phyloP scores from a whole-genome alignment of 164 flowering plant genomes.

The Umbellularia californica region DNA sequence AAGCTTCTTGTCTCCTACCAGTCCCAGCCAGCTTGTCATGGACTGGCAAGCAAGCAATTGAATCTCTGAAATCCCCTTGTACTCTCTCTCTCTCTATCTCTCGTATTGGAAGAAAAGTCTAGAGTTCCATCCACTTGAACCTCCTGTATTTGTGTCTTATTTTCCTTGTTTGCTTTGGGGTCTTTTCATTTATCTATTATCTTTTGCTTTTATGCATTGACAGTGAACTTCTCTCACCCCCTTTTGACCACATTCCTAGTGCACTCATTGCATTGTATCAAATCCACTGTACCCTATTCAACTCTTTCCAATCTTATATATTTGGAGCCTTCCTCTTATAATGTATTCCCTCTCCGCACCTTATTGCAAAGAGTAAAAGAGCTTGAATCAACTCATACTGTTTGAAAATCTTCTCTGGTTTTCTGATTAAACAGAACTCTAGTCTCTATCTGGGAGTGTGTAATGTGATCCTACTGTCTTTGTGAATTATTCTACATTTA shows the following conservation, averaged over 20 bases:
- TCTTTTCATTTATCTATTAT: conserved; percentile 5
- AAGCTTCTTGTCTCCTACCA: conserved; percentile 13
- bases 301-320: conserved; percentile 28
- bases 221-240: conserved; percentile 23
- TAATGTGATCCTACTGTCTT: neutral
- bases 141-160: conserved; percentile 3
- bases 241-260: conserved; percentile 12
- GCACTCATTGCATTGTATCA: conserved; percentile 21
- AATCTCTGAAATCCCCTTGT: neutral
- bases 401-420: neutral
- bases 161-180: conserved; percentile 1
- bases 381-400: conserved; percentile 1
- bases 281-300: conserved; percentile 23
- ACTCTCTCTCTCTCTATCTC: conserved; percentile 2
- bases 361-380: neutral
- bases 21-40: conserved; percentile 19
- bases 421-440: neutral
- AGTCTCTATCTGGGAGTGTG: neutral
- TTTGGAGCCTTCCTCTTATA: conserved; percentile 19
- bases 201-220: conserved; percentile 17
- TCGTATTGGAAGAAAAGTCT: too few species aligned
- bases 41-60: conserved; percentile 9
- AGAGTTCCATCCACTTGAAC: conserved; percentile 11
- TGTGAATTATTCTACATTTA: conserved; percentile 7
- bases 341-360: neutral